Conservation (phyloP, 202 grass and related monocot genomes). For the Zoysia matrella region DNA sequence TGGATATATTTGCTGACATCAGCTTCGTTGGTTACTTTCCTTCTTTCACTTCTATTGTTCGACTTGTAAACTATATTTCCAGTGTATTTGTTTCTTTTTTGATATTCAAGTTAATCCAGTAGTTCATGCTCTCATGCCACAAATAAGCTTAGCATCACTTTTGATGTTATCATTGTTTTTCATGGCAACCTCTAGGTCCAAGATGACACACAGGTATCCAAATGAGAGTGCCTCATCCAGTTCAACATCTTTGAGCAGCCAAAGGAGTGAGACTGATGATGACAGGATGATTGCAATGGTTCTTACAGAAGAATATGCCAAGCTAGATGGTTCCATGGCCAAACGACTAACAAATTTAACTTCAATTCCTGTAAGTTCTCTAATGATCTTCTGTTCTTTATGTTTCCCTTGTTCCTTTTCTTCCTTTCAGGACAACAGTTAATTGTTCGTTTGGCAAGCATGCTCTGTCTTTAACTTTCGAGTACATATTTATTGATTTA, state of each 20-base stretch:
- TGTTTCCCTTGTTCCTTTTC: constrained; percentile 17
- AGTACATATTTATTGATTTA: constrained; percentile 10
- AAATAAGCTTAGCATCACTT: neutral
- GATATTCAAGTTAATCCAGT: neutral
- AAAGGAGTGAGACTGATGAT: constrained; percentile 66
- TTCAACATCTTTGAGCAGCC: constrained; percentile 68
- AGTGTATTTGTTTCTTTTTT: neutral
- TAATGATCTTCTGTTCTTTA: constrained; percentile 8
- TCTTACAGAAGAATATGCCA: constrained; percentile 96
- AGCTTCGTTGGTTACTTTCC: too few relatives aligned
- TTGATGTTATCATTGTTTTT: constrained; percentile 4
- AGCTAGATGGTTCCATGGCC: constrained; percentile 88
- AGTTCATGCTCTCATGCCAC: constrained; percentile 8
- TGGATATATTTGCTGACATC: too few relatives aligned
- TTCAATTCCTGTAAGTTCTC: constrained; percentile 80
- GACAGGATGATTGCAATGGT: constrained; percentile 97
- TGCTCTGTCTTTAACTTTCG: neutral
- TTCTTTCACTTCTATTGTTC: too few relatives aligned
- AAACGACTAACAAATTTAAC: constrained; percentile 87
- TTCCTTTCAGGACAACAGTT: neutral
- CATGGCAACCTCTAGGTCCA: constrained; percentile 29
- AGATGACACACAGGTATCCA: constrained; percentile 57
- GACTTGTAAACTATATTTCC: too few relatives aligned
- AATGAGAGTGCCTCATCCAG: constrained; percentile 79
- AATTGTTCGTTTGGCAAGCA: neutral